phyloP scores from a whole-genome alignment of 176 grass and related monocot species.

The Avena sativa region DNA sequence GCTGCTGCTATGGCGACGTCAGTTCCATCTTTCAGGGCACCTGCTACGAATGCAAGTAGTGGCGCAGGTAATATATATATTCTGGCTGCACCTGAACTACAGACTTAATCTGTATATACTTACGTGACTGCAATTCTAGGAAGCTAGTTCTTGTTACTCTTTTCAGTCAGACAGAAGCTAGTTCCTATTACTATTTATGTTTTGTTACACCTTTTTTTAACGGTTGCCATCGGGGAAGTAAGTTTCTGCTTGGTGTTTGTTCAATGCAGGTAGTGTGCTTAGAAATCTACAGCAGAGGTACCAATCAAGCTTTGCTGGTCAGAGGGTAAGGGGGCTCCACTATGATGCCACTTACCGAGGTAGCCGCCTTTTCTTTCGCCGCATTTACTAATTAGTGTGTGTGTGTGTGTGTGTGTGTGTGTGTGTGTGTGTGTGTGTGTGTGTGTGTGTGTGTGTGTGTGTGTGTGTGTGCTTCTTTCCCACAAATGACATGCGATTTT shows the following conservation, averaged over 20 bases:
- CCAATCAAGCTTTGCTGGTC: slow-evolving; percentile 75
- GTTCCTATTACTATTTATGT: neutral
- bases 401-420: neutral
- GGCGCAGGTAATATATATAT: slow-evolving; percentile 19
- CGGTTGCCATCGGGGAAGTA: neutral
- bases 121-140: neutral
- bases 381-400: neutral
- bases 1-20: neutral
- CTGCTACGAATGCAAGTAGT: neutral
- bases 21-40: slow-evolving; percentile 10
- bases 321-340: slow-evolving; percentile 53
- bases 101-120: neutral
- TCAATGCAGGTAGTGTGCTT: slow-evolving; percentile 55
- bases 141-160: too few relatives aligned
- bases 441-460: neutral
- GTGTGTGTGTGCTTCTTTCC: neutral
- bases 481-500: neutral
- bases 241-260: neutral
- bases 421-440: neutral
- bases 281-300: slow-evolving; percentile 68
- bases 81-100: neutral
- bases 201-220: neutral
- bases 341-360: slow-evolving; percentile 28
- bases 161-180: neutral
- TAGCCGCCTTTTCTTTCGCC: neutral